Percentiles rank a stretch among this genome's conserved stretches.
Evolutionary conservation across 768 basidiomycete genomes (phyloP).

Genomic region (Trametes cubensis): DNA sequence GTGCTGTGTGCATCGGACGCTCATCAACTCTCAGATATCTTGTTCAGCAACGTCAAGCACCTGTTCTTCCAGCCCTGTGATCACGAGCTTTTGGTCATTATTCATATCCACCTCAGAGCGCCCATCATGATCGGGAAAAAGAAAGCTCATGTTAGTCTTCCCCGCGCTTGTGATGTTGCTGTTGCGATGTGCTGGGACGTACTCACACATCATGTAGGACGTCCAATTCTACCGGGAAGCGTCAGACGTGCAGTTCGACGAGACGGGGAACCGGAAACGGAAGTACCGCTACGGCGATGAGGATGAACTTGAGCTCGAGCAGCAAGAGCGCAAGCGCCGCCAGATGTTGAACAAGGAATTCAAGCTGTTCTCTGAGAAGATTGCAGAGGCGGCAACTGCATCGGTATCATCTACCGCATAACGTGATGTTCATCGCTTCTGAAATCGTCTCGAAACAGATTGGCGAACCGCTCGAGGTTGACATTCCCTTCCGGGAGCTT

Average conservation of each 20-base stretch:
- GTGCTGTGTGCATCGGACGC: neutral
- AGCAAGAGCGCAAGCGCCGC: conserved; percentile 90
- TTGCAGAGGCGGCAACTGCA: conserved; percentile 78
- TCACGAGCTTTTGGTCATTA: conserved; percentile 89
- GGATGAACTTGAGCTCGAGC: conserved; percentile 98
- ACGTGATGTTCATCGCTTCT: conserved; percentile 1
- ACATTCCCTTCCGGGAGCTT: conserved; percentile 95
- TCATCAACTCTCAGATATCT: conserved; percentile 67
- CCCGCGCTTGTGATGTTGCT: neutral
- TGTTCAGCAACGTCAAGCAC: conserved; percentile 98
- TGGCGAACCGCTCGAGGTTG: conserved; percentile 87
- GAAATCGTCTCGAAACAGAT: conserved; percentile 42
- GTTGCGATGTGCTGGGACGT: neutral
- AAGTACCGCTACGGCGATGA: conserved; percentile 98
- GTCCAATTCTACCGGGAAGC: conserved; percentile 99
- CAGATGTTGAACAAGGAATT: conserved; percentile 93
- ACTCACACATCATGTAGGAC: conserved; percentile 55
- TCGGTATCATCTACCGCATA: conserved; percentile 55
- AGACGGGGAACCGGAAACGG: conserved; percentile 98
- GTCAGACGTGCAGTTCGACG: conserved; percentile 96
- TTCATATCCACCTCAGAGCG: conserved; percentile 90
- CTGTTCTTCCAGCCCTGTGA: conserved; percentile 99
- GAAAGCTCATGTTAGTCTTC: conserved; percentile 79
- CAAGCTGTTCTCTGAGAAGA: conserved; percentile 88
- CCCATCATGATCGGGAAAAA: conserved; percentile 99